Conservation (phyloP, 805 yeast genomes). For the Blastobotrys terrestris region DNA sequence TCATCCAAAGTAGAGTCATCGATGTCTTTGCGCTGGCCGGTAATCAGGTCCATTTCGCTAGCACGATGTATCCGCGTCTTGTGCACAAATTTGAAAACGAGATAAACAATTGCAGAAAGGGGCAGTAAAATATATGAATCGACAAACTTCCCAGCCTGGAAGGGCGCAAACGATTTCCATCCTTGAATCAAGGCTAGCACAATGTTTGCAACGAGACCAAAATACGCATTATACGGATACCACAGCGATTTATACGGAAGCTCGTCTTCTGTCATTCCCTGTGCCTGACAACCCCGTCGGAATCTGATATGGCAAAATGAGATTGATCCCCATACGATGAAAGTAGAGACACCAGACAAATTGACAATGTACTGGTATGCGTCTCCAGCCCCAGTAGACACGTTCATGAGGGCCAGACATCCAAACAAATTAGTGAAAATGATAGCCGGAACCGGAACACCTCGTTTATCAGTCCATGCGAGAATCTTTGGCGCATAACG, state of each 20-base stretch:
- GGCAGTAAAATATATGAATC: slow-evolving; percentile 64
- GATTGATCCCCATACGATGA: slow-evolving; percentile 61
- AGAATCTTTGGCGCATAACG: slow-evolving; percentile 47
- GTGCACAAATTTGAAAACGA: slow-evolving; percentile 32
- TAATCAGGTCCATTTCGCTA: slow-evolving; percentile 36
- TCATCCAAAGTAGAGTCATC: slow-evolving; percentile 6
- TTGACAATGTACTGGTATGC: slow-evolving; percentile 59
- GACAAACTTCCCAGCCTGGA: slow-evolving; percentile 46
- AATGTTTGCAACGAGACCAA: slow-evolving; percentile 44
- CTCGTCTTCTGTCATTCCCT: slow-evolving; percentile 39
- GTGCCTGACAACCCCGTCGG: slow-evolving; percentile 41
- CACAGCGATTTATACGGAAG: slow-evolving; percentile 48
- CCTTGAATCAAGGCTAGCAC: slow-evolving; percentile 59
- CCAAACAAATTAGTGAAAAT: slow-evolving; percentile 50
- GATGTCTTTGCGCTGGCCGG: slow-evolving; percentile 38
- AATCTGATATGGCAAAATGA: slow-evolving; percentile 52
- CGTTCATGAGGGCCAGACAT: slow-evolving; percentile 49
- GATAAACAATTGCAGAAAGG: slow-evolving; percentile 42
- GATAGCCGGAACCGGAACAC: slow-evolving; percentile 61
- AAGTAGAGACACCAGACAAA: slow-evolving; percentile 60
- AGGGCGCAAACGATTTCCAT: slow-evolving; percentile 58
- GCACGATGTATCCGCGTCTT: slow-evolving; percentile 37
- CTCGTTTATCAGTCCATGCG: slow-evolving; percentile 45
- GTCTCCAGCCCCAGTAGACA: slow-evolving; percentile 51
- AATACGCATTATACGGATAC: slow-evolving; percentile 46